Percentiles rank a stretch among this genome's conserved stretches.
Conservation (phyloP, 495 filamentous ascomycete species). For the Endocarpon pusillum region DNA sequence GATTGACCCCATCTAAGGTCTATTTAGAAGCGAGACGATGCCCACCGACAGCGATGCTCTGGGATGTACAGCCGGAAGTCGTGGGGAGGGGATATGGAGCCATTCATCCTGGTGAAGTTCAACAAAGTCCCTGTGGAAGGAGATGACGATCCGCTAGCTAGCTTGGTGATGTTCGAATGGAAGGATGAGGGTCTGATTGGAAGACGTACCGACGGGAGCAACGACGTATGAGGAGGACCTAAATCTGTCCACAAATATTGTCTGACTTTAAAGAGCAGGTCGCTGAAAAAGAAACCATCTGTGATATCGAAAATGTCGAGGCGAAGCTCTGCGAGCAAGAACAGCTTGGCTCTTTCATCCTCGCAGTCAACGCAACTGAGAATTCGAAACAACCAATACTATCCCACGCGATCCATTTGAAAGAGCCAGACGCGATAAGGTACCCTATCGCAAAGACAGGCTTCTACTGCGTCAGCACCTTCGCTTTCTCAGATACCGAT, state of each 20-base stretch:
- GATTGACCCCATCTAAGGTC: constrained; percentile 5
- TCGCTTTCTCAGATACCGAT: constrained; percentile 36
- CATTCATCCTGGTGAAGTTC: constrained; percentile 76
- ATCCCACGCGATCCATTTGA: constrained; percentile 68
- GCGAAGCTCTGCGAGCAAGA: constrained; percentile 50
- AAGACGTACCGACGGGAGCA: constrained; percentile 16
- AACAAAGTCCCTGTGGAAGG: constrained; percentile 35
- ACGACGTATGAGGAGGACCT: constrained; percentile 8
- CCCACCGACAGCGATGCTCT: constrained; percentile 73
- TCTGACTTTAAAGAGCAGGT: not conserved
- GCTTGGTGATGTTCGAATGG: constrained; percentile 90
- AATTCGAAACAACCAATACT: constrained; percentile 50
- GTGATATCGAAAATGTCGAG: constrained; percentile 50
- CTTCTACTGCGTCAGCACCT: constrained; percentile 87
- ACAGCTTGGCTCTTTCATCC: constrained; percentile 71
- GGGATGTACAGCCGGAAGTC: constrained; percentile 89
- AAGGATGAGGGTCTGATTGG: constrained; percentile 67
- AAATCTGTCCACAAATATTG: no score
- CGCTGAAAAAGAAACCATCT: constrained; percentile 62
- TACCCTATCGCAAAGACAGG: constrained; percentile 78
- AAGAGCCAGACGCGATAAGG: constrained; percentile 51
- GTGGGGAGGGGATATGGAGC: constrained; percentile 81
- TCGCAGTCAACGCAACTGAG: constrained; percentile 53
- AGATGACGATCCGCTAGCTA: constrained; percentile 56
- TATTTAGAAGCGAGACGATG: constrained; percentile 50